Percentiles rank a stretch among this genome's conserved stretches.
Evolutionary conservation across 108 stramenopile genomes (phyloP).

Genomic region (Discostella stelligeroides): DNA sequence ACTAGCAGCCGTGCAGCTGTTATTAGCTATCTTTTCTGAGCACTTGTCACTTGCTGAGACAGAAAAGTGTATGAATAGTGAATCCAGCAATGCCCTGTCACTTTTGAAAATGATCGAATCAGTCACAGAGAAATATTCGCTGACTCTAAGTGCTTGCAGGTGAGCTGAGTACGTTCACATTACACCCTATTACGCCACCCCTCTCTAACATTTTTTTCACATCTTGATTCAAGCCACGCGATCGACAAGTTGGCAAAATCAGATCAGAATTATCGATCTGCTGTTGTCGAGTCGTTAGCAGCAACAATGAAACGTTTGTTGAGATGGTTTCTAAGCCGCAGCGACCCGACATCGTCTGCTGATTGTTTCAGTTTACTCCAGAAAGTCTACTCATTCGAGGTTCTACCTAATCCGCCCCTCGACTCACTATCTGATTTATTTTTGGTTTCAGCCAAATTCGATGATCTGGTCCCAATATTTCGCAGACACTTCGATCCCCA

Average conservation of each 20-base stretch:
- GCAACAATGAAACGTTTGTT: constrained; percentile 29
- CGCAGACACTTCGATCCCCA: background rate
- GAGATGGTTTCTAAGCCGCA: constrained; percentile 25
- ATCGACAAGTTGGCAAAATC: constrained; percentile 11
- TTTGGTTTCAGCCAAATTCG: constrained; percentile 36
- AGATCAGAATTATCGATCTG: constrained; percentile 13
- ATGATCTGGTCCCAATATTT: constrained; percentile 19
- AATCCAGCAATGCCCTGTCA: constrained; percentile 2
- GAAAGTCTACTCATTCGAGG: constrained; percentile 22
- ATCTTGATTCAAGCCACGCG: constrained; percentile 21
- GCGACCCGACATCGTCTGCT: constrained; percentile 28
- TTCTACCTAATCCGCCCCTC: constrained; percentile 7
- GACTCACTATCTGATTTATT: constrained; percentile 27
- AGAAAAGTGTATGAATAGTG: background rate
- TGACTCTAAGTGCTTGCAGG: constrained; percentile 25
- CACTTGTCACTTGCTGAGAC: constrained; percentile 11
- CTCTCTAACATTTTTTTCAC: background rate
- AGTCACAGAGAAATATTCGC: constrained; percentile 17
- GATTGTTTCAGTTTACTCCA: constrained; percentile 31
- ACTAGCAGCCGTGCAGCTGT: constrained; percentile 45
- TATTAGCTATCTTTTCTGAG: constrained; percentile 32
- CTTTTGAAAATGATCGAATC: constrained; percentile 4
- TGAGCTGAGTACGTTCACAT: background rate
- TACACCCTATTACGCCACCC: too few relatives aligned
- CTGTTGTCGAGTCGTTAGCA: constrained; percentile 32